phyloP scores from a whole-genome alignment of 2,329 filamentous ascomycete genomes.

The Cladosporium sp. region DNA sequence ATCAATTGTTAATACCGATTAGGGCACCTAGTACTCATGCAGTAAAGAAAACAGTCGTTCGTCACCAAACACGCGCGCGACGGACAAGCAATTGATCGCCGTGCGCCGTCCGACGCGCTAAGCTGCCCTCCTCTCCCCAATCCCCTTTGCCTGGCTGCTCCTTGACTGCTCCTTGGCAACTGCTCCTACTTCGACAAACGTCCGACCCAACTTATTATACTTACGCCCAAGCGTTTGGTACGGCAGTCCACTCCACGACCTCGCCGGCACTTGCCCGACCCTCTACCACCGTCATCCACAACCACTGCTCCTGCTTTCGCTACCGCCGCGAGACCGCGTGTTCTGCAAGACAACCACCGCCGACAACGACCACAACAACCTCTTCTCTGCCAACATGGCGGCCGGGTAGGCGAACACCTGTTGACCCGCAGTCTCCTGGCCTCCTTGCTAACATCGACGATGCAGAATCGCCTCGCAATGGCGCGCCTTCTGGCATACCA shows the following conservation, averaged over 20 bases:
- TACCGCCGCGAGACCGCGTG: not conserved
- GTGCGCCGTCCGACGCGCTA: constrained; percentile 6
- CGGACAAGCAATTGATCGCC: constrained; percentile 10
- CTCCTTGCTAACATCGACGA: not conserved
- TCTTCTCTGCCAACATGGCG: constrained; percentile 6
- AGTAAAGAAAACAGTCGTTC: not conserved
- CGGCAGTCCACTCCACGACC: not conserved
- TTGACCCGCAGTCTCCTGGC: not conserved
- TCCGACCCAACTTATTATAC: not conserved
- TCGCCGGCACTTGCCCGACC: constrained; percentile 1
- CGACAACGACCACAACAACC: not conserved
- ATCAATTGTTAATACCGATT: no score
- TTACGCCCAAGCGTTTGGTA: not conserved
- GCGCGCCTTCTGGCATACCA: constrained; percentile 87
- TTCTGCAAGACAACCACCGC: not conserved
- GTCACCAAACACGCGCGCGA: not conserved
- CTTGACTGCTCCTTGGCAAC: constrained; percentile 1
- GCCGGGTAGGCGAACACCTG: constrained; percentile 1
- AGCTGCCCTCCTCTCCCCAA: not conserved
- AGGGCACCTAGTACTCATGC: no score
- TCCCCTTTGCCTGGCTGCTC: not conserved
- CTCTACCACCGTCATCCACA: not conserved
- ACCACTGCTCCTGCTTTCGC: constrained; percentile 1
- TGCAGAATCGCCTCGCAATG: constrained; percentile 52
- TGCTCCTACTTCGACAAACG: not conserved